Percentiles rank a stretch among this genome's conserved stretches.
phyloP scores from a whole-genome alignment of 257 asterid species.

The Rubia yunnanensis region DNA sequence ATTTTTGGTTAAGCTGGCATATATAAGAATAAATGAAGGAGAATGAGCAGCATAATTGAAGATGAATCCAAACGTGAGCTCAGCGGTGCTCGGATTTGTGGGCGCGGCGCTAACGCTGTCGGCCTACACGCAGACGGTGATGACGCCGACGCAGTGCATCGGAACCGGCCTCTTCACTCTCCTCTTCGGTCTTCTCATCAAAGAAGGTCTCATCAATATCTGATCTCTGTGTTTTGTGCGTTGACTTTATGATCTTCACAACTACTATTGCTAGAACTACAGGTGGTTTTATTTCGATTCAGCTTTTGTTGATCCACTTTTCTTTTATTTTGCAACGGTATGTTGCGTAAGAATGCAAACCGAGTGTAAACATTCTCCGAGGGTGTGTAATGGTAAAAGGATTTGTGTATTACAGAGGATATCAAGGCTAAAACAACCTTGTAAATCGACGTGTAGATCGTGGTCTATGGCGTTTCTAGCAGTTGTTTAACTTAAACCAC shows the following conservation, averaged over 20 bases:
- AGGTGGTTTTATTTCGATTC: no score
- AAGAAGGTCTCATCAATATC: conserved; percentile 72
- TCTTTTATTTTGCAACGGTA: no score
- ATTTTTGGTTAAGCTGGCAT: no score
- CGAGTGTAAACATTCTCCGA: no score
- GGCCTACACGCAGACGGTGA: conserved; percentile 65
- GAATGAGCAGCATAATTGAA: background rate
- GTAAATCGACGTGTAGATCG: no score
- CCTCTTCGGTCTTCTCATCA: conserved; percentile 70
- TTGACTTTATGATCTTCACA: background rate
- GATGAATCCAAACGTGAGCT: conserved; percentile 62
- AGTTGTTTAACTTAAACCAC: no score
- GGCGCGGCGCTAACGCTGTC: conserved; percentile 73
- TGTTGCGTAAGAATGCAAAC: no score
- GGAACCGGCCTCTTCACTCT: conserved; percentile 53
- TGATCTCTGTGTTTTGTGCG: conserved; percentile 9
- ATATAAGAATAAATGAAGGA: background rate
- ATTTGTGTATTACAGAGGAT: no score
- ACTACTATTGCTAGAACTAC: background rate
- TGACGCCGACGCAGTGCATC: conserved; percentile 71
- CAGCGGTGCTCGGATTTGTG: conserved; percentile 46
- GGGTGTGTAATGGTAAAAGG: no score
- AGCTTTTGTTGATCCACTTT: no score
- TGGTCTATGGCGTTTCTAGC: no score
- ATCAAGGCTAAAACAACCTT: no score